Percentiles rank a stretch among this genome's conserved stretches.
These are phyloP conservation scores for Wickerhamiella azyma DNA, from an alignment of 805 yeast genomes.

Conservation along the genomic window DNA sequence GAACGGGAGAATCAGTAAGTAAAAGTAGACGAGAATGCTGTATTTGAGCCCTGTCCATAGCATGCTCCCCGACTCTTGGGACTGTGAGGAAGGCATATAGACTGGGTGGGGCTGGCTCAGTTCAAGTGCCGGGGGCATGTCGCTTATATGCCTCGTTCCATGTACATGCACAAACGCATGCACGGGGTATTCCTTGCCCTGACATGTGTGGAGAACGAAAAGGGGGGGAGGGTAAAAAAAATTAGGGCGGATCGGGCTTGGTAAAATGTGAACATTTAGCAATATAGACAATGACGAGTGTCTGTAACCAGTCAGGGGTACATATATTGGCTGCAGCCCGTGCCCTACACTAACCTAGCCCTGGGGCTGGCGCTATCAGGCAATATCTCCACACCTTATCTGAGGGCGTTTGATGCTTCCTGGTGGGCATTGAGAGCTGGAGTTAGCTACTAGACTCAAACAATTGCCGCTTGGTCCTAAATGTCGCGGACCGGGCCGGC, in stretches of 20 bases:
- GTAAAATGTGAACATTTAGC: too few relatives aligned
- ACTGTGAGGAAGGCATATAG: neutral
- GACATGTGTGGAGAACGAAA: neutral
- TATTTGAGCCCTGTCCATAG: conserved; percentile 4
- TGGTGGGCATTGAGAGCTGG: neutral
- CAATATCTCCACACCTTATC: neutral
- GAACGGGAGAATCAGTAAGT: conserved; percentile 1
- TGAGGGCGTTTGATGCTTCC: neutral
- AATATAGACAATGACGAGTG: too few relatives aligned
- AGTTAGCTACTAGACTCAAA: too few relatives aligned
- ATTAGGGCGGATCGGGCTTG: too few relatives aligned
- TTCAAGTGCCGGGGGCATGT: neutral
- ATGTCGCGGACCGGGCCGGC: too few relatives aligned
- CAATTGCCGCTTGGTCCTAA: too few relatives aligned
- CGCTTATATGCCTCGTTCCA: neutral
- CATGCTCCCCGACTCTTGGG: neutral
- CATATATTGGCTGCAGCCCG: neutral
- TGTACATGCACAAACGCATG: neutral
- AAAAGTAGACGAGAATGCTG: neutral
- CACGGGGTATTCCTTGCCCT: neutral
- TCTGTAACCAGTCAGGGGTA: neutral
- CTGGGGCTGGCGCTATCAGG: neutral
- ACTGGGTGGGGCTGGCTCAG: neutral
- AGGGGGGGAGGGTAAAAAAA: too few relatives aligned
- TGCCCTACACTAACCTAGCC: neutral